Evolutionary conservation across 2,329 filamentous ascomycete species (phyloP), one percentile per base, ranked within the genome.

Genomic region (Graphilbum fragrans): DNA sequence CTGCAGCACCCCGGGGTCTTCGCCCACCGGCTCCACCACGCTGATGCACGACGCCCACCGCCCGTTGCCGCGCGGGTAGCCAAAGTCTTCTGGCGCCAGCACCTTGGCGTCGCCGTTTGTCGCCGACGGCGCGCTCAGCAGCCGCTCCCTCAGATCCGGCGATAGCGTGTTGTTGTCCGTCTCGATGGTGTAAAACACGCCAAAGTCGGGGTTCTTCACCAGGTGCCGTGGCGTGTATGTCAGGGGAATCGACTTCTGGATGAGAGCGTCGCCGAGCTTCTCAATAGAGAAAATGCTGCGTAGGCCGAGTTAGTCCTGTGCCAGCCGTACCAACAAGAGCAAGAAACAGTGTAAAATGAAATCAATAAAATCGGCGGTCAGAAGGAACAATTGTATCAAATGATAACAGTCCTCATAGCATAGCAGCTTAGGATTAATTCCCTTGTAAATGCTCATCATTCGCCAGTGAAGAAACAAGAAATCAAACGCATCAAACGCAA

Each of bases 11-110:
- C 62, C 58, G 0, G 65, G 65, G 53, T 92, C 88, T 38, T 82
- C 74, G 16, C 67, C 74, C 3, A 90, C 58, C 0, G 92, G 88
- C 54, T 98, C 92, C 17, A 99, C 72, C 18, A 95, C 75, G 53
- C 86, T 87, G 50, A 99, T 88, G 59, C 88, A 96, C 10, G 90
- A 96, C 33, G 92, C 86, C 92, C 92, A 99, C 49, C 90, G 83
- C 18, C 85, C 82, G 45, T 75, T 78, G 20, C 79, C 87, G 43
- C 80, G 77, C 10, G 92, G 84, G 53, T 95, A 86, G 2, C 92
- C 92, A 56, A 98, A 95, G 5, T 94, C 84, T 49, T 82, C 76
- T 1, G 86, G 76, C 0, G 85, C 79, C 3, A 92, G 67, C 11
- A 80, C 69, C 5, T 70, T 66, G n/a, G 74, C 69, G 48, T 88